Base-by-base conservation (phyloP, 1,284 basidiomycete genomes). In the Rhodotorula sp. region DNA sequence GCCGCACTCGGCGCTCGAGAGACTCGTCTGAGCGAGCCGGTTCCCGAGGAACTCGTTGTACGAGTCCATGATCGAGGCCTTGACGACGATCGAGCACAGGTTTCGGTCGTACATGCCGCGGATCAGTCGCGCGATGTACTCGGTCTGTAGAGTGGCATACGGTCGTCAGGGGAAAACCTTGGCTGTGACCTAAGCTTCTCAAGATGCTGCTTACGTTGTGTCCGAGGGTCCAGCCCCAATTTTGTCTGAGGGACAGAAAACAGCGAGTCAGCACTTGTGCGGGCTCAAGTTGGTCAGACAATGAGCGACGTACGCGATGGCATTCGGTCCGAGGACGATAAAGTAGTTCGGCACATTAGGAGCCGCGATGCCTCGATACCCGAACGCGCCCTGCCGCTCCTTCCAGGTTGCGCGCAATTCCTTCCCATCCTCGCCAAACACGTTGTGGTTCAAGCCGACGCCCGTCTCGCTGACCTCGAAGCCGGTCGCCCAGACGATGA, bases 401-500 rank as follows among this genome's bases (percentile, higher is more conserved):
- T 74, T 69, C 77, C 78, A 79, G 60, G 67, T 69, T 67, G 71
- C 34, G 51, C 63, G 26, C 62, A 79, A 65, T 63, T 78, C 78
- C n/a, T 59, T 26, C 0, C 76, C 78, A 47, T 65, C 68, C 58
- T 77, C 72, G 21, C 79, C 79, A 16, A 66, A 49, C 1, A 80
- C 70, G 34, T 70, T 72, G 5, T 74, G 65, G 64, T 79, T 79
- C 26, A 77, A 59, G 1, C 79, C 79, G 21, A 80, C 71, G 21
- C 79, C 79, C 14, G 77, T 73, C 49, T 65, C 52, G 1, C 74
- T 63, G 16, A 80, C 78, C 63, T 82, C 81, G 43, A 79, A 81
- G n/a, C 78, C 76, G 0, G 80, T 81, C 3, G 80, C 80, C 60
- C 76, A 78, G 49, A 80, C 73, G 64, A 81, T 77, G 49, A 73